Evolutionary conservation across 345 rosid species (phyloP).

Genomic region (Brassica nigra): DNA sequence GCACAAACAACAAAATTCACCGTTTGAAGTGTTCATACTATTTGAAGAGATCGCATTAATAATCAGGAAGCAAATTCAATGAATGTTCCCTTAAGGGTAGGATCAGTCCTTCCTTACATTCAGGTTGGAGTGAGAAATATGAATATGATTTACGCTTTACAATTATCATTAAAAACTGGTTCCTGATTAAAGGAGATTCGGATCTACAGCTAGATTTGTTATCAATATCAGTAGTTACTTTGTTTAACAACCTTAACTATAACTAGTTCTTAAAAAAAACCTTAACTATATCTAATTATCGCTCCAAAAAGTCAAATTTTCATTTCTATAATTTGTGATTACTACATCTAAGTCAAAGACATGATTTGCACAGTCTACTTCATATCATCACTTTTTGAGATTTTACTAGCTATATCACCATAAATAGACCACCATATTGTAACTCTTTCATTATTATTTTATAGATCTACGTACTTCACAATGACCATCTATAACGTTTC

Average conservation of each 20-base stretch:
- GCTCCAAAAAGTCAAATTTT: not conserved
- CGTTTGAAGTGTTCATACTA: slow-evolving; percentile 1
- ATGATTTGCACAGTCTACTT: not conserved
- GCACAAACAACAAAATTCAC: slow-evolving; percentile 10
- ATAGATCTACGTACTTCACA: not conserved
- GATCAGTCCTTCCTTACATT: not conserved
- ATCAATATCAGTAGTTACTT: not conserved
- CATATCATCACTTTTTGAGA: not conserved
- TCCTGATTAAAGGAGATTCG: not conserved
- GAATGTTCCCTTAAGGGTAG: not conserved
- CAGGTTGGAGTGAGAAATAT: not conserved
- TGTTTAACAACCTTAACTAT: not conserved
- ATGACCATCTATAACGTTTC: not conserved
- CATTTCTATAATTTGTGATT: not conserved
- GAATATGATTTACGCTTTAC: not conserved
- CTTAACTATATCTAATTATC: not conserved
- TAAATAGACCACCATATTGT: not conserved
- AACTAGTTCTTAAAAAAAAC: not conserved
- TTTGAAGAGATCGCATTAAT: not conserved
- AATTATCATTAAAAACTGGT: not conserved
- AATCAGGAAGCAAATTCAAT: not conserved
- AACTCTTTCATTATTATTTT: not conserved
- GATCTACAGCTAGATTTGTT: not conserved
- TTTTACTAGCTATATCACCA: not conserved
- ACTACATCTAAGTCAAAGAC: not conserved